Evolutionary conservation across 805 yeast species (phyloP), one percentile per base, ranked within the genome.

Genomic region (Zygotorulaspora florentina): DNA sequence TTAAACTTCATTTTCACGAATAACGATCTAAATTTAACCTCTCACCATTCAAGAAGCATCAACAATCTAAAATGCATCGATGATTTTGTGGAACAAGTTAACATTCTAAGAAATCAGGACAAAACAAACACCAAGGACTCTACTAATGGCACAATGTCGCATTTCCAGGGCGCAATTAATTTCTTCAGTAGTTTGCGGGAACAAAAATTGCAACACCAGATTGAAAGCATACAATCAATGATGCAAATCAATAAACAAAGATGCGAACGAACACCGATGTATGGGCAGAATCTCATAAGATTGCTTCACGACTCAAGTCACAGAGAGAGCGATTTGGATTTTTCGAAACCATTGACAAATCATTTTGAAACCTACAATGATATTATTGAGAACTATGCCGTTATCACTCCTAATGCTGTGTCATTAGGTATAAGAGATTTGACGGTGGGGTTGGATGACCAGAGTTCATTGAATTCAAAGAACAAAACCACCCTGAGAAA

Each of bases 391-490:
- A 80, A 83, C 50, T 93, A 74, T 66, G 87, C 95, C 0, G 91
- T 87, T 52, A 76, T 91, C 3, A 93, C 98, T 0, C 99, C 99
- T 0, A 72, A 81, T 2, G 96, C 80, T 3, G 95, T 89, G 2
- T 75, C 87, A 1, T 71, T 86, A 42, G 91, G 89, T 60, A 73
- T 83, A 75, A 73, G 78, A 39, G 78, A 80, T 2, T 30, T 57
- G 40, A 13, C 58, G 1, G 23, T 67, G 13, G 67, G 59, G 5
- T 40, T 57, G 9, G 54, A 61, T 30, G 62, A 55, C 23, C 52
- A 48, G 3, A 58, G 61, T 41, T 23, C 52, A 3, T 6, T 57
- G 11, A 61, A 64, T 34, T 46, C 46, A 47, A 63, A 25, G 67
- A 60, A 41, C 61, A 75, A 37, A 57, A 57, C 9, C 45, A 39